These are phyloP conservation scores for Stemphylium beticola DNA, from an alignment of 2,329 filamentous ascomycete species.

Conservation along the genomic window DNA sequence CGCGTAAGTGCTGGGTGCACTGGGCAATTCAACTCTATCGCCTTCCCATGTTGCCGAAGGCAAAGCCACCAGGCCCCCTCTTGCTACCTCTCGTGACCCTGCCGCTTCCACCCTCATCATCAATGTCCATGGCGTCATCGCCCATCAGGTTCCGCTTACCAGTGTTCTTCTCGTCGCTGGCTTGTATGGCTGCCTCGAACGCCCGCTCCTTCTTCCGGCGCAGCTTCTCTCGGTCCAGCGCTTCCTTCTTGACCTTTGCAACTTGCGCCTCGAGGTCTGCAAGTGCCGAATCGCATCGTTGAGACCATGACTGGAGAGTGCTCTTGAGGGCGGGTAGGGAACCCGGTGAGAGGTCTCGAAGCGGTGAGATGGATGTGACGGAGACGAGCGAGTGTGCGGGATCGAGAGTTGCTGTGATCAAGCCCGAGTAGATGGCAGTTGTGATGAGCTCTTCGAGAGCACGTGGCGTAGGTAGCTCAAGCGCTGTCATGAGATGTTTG, in stretches of 20 bases:
- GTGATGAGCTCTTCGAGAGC: slow-evolving; percentile 88
- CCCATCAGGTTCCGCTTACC: slow-evolving; percentile 31
- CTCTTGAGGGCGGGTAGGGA: slow-evolving; percentile 72
- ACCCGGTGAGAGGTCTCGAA: slow-evolving; percentile 82
- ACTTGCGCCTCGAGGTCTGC: slow-evolving; percentile 78
- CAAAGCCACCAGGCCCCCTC: slow-evolving; percentile 36
- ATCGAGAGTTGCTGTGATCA: slow-evolving; percentile 83
- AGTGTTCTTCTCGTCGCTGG: slow-evolving; percentile 35
- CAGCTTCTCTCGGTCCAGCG: slow-evolving; percentile 50
- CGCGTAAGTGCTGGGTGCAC: no score
- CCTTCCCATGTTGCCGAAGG: slow-evolving; percentile 35
- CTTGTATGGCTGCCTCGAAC: slow-evolving; percentile 39
- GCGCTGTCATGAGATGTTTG: slow-evolving; percentile 66
- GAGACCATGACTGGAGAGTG: slow-evolving; percentile 75
- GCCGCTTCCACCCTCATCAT: slow-evolving; percentile 40
- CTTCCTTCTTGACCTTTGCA: slow-evolving; percentile 62
- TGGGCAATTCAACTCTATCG: slow-evolving; percentile 26
- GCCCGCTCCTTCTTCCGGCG: slow-evolving; percentile 52
- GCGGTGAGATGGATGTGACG: slow-evolving; percentile 79
- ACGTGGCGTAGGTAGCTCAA: slow-evolving; percentile 70
- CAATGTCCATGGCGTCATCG: slow-evolving; percentile 48
- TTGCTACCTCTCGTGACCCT: slow-evolving; percentile 36
- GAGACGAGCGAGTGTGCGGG: slow-evolving; percentile 75
- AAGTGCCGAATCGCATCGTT: slow-evolving; percentile 77
- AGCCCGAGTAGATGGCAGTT: slow-evolving; percentile 82